Percentiles rank a stretch among this genome's conserved stretches.
phyloP scores from a whole-genome alignment of 108 stramenopile species.

The Chaetoceros muelleri region DNA sequence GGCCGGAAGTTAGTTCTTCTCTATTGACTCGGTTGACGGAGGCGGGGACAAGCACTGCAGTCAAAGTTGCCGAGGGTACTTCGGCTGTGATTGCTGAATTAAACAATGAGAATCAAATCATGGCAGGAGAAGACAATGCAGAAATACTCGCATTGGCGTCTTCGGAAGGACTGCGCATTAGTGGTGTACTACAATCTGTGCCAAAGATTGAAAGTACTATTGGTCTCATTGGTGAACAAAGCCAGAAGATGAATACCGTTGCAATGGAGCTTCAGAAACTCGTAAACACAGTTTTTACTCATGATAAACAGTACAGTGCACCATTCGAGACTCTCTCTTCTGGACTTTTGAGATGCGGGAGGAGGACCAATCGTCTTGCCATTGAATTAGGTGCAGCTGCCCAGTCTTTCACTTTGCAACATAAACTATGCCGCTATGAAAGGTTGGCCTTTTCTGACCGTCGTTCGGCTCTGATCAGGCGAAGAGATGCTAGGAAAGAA shows the following conservation, averaged over 20 bases:
- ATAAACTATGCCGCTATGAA: slow-evolving; percentile 65
- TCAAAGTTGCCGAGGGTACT: slow-evolving; percentile 10
- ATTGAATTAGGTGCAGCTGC: slow-evolving; percentile 63
- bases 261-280: slow-evolving; percentile 75
- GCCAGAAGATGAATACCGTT: slow-evolving; percentile 41
- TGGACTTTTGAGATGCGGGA: slow-evolving; percentile 50
- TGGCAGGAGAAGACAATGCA: slow-evolving; percentile 63
- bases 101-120: slow-evolving; percentile 24
- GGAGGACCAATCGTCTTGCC: slow-evolving; percentile 63
- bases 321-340: slow-evolving; percentile 44
- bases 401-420: slow-evolving; percentile 56
- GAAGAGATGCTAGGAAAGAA: slow-evolving; percentile 37
- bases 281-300: slow-evolving; percentile 37
- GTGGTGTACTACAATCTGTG: slow-evolving; percentile 61
- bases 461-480: slow-evolving; percentile 35
- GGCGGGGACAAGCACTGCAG: slow-evolving; percentile 21
- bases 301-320: slow-evolving; percentile 25
- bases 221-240: slow-evolving; percentile 41
- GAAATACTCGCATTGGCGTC: slow-evolving; percentile 59
- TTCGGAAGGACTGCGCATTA: slow-evolving; percentile 58
- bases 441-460: slow-evolving; percentile 76
- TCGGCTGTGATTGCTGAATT: slow-evolving; percentile 18
- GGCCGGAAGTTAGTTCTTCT: slow-evolving; percentile 76
- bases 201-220: slow-evolving; percentile 80
- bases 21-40: slow-evolving; percentile 67